Percentiles rank a stretch among this genome's conserved stretches.
Conservation (phyloP, 768 basidiomycete species). For the Suillus alpinus region DNA sequence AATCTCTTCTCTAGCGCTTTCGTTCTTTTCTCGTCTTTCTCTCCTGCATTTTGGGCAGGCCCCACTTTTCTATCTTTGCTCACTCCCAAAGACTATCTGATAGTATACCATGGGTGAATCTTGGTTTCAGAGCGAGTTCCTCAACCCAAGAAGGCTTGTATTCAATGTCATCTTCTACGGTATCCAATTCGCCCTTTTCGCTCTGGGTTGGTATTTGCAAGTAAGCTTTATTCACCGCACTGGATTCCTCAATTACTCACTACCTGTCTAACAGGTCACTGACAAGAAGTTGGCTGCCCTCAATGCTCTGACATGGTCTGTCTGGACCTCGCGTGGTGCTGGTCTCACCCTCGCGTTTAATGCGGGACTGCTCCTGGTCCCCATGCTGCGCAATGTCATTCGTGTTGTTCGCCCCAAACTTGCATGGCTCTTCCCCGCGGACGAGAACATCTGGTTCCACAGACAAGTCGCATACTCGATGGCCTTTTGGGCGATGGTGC, state of each 20-base stretch:
- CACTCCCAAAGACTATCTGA: not conserved
- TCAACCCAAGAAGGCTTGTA: slow-evolving; percentile 56
- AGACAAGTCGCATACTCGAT: slow-evolving; percentile 92
- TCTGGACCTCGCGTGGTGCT: slow-evolving; percentile 89
- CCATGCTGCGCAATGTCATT: slow-evolving; percentile 87
- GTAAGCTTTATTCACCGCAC: slow-evolving; percentile 33
- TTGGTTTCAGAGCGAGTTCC: slow-evolving; percentile 75
- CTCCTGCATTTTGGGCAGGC: slow-evolving; percentile 1
- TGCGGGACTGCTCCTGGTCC: slow-evolving; percentile 82
- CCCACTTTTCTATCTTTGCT: slow-evolving; percentile 6
- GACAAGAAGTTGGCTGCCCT: slow-evolving; percentile 68
- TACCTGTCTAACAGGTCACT: slow-evolving; percentile 40
- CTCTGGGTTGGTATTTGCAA: slow-evolving; percentile 88
- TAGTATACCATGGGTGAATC: slow-evolving; percentile 52
- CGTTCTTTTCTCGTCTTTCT: slow-evolving; percentile 3
- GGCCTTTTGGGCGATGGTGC: slow-evolving; percentile 91
- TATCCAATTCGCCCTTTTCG: slow-evolving; percentile 69
- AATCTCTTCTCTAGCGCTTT: not conserved
- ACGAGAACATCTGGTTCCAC: slow-evolving; percentile 97
- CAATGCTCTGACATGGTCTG: slow-evolving; percentile 77
- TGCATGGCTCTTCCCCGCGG: slow-evolving; percentile 83
- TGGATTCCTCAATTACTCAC: not conserved
- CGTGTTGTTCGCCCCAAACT: slow-evolving; percentile 78
- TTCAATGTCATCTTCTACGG: slow-evolving; percentile 84
- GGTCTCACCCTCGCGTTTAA: slow-evolving; percentile 88